Evolutionary conservation across 192 early-diverging fungal genomes (phyloP).

Genomic region (Podila minutissima): DNA sequence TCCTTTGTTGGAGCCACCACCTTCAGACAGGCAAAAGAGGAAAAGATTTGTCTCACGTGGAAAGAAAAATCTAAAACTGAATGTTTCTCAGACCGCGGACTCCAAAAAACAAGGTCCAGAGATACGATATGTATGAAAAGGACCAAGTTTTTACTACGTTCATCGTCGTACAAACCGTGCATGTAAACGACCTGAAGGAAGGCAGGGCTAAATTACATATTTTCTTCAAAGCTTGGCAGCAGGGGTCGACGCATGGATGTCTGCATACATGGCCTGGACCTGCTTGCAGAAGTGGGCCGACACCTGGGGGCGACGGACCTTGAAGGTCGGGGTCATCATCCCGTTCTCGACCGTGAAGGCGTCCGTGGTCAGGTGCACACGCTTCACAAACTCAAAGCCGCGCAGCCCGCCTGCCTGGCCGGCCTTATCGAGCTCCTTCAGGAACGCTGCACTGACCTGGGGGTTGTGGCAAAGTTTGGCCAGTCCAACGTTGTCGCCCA

Average conservation of each 20-base stretch:
- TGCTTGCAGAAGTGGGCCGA: slow-evolving; percentile 68
- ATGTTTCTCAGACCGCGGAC: too few species aligned
- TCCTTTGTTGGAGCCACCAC: too few species aligned
- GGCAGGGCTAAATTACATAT: not conserved
- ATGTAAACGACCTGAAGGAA: too few species aligned
- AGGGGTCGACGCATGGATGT: slow-evolving; percentile 42
- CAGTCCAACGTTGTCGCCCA: slow-evolving; percentile 48
- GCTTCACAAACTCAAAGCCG: slow-evolving; percentile 85
- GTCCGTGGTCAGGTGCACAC: slow-evolving; percentile 74
- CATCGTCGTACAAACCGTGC: too few species aligned
- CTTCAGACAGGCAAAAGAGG: too few species aligned
- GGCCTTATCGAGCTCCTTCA: slow-evolving; percentile 61
- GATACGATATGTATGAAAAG: too few species aligned
- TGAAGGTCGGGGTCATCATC: slow-evolving; percentile 93
- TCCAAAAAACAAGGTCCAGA: too few species aligned
- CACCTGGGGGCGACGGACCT: slow-evolving; percentile 85
- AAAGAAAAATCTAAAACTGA: too few species aligned
- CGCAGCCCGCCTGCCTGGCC: slow-evolving; percentile 59
- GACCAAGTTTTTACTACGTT: too few species aligned
- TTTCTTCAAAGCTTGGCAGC: slow-evolving; percentile 55
- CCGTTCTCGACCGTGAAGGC: slow-evolving; percentile 83
- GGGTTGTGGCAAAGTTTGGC: slow-evolving; percentile 60
- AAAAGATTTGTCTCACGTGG: too few species aligned
- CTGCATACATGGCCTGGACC: slow-evolving; percentile 77
- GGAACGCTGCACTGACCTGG: slow-evolving; percentile 60